These are phyloP conservation scores for Ustilago shanxiensis DNA, from an alignment of 1,284 basidiomycete species.

Conservation along the genomic window DNA sequence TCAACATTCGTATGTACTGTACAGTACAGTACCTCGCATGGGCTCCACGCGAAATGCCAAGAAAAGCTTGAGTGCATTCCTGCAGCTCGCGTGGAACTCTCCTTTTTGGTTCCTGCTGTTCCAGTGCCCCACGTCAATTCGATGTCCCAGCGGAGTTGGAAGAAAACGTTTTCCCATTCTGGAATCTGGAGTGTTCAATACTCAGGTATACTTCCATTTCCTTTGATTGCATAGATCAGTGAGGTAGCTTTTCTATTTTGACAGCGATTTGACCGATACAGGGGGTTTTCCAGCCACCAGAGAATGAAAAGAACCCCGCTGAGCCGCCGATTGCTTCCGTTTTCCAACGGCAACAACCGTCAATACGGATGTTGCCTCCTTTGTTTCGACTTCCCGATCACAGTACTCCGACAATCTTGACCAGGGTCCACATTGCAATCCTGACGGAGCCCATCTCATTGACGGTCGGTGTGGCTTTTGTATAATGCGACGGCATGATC, in stretches of 20 bases:
- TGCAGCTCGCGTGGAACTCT: conserved; percentile 8
- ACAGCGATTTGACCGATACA: neutral
- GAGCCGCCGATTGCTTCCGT: conserved; percentile 9
- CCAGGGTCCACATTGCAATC: too few species aligned
- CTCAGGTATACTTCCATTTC: neutral
- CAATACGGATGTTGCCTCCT: neutral
- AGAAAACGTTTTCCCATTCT: neutral
- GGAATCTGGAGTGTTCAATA: neutral
- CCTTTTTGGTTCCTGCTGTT: neutral
- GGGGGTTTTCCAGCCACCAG: neutral
- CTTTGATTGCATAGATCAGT: too few species aligned
- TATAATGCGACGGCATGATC: too few species aligned
- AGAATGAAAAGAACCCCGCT: neutral
- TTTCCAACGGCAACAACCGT: neutral
- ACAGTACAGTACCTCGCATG: neutral
- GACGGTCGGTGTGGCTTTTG: too few species aligned
- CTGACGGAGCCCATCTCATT: neutral
- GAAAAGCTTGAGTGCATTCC: conserved; percentile 12
- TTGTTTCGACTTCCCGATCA: neutral
- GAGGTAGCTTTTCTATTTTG: neutral
- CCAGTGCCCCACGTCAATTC: neutral
- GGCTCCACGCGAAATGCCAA: conserved; percentile 6
- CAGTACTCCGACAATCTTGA: neutral
- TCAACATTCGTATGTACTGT: neutral
- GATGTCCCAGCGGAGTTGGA: neutral